phyloP scores from a whole-genome alignment of 179 eudicot species.

The Drosera spatulata region DNA sequence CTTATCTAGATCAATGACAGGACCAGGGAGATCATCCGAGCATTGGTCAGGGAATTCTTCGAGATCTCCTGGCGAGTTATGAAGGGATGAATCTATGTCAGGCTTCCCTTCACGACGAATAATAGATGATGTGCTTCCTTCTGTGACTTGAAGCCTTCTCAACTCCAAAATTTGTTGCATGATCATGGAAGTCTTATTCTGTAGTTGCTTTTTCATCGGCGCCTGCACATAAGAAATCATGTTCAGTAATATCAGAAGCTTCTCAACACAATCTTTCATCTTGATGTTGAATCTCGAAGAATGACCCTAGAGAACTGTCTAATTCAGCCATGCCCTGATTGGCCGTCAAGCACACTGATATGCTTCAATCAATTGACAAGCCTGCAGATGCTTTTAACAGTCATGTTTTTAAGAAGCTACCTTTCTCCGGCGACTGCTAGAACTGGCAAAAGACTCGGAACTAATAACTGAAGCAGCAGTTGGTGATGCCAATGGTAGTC shows the following conservation, averaged over 20 bases:
- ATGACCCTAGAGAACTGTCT: no score
- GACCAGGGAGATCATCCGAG: conserved; percentile 13
- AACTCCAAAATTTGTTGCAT: conserved; percentile 58
- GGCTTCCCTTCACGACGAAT: conserved; percentile 19
- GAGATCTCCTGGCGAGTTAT: conserved; percentile 14
- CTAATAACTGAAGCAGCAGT: conserved; percentile 3
- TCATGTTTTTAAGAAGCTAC: conserved; percentile 9
- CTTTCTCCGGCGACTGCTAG: conserved; percentile 18
- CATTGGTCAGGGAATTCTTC: conserved; percentile 17
- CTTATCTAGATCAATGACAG: conserved; percentile 16
- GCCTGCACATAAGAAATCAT: conserved; percentile 11
- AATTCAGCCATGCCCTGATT: no score
- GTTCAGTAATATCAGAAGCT: not conserved
- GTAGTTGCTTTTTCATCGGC: conserved; percentile 10
- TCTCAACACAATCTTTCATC: no score
- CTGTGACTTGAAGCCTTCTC: conserved; percentile 39
- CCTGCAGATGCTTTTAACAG: not conserved
- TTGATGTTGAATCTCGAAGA: no score
- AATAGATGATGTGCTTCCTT: conserved; percentile 23
- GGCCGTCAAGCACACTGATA: conserved; percentile 10
- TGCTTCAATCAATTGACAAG: conserved; percentile 40
- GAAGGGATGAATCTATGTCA: conserved; percentile 14
- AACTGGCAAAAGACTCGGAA: conserved; percentile 16
- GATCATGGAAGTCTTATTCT: conserved; percentile 23
- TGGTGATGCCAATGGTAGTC: conserved; percentile 7